Evolutionary conservation across 139 green algal genomes (phyloP).

Genomic region (Chlorella sp.): DNA sequence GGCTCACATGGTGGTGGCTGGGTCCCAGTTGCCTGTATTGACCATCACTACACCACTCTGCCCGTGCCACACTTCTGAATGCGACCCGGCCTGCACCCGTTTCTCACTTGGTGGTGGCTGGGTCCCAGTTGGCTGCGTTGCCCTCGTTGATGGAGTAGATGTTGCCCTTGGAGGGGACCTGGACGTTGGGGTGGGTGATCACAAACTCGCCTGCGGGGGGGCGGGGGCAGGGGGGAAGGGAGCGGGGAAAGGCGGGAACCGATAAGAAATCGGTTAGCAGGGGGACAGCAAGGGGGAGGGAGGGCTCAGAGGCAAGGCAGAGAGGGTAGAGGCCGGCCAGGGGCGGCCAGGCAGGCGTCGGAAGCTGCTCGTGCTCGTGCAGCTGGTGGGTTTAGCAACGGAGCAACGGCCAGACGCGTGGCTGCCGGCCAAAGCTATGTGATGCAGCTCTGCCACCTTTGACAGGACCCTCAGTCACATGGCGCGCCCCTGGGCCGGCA

Average conservation of each 20-base stretch:
- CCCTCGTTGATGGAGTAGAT: conserved; percentile 82
- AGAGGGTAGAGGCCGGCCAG: background rate
- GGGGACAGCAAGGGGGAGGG: too few relatives aligned
- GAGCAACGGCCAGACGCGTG: background rate
- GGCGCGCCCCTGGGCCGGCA: too few relatives aligned
- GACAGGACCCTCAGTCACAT: too few relatives aligned
- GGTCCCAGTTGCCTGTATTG: conserved; percentile 63
- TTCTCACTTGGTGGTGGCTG: conserved; percentile 55
- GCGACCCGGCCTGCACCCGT: background rate
- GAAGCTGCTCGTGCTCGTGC: background rate
- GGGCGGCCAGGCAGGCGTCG: background rate
- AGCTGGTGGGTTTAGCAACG: background rate
- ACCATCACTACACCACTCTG: too few relatives aligned
- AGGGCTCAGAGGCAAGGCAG: too few relatives aligned
- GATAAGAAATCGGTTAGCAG: background rate
- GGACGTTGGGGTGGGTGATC: conserved; percentile 57
- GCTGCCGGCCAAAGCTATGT: too few relatives aligned
- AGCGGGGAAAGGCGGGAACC: background rate
- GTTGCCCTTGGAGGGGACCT: conserved; percentile 52
- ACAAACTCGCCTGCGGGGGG: conserved; percentile 62
- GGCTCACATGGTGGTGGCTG: conserved; percentile 53
- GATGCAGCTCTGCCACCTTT: too few relatives aligned
- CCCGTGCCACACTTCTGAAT: too few relatives aligned
- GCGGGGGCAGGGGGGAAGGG: background rate
- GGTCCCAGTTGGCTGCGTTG: conserved; percentile 65